phyloP scores from a whole-genome alignment of 225 moss, liverwort and hornwort species.

The Physcomitrium patens region DNA sequence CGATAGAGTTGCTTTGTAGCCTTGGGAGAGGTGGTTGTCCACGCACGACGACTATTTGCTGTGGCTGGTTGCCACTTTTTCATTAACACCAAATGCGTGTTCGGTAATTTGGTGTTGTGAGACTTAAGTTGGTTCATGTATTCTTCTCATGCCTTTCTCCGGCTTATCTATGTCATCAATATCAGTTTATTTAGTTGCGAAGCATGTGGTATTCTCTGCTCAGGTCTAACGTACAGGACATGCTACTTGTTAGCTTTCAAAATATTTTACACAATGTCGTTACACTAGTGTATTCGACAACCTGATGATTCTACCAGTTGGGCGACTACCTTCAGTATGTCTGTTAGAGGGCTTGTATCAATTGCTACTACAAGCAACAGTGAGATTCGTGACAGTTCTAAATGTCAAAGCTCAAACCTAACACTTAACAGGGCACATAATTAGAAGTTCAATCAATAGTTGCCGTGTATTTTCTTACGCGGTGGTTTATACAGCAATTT shows the following conservation, averaged over 20 bases:
- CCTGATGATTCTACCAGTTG: too few species aligned
- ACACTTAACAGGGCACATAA: too few species aligned
- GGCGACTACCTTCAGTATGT: too few species aligned
- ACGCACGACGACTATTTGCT: not conserved
- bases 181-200: not conserved
- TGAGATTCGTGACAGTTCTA: too few species aligned
- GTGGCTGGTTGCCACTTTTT: not conserved
- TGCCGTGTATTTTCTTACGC: too few species aligned
- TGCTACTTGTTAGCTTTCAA: not conserved
- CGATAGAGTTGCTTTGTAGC: not conserved
- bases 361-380: too few species aligned
- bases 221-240: not conserved
- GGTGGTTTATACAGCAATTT: not conserved
- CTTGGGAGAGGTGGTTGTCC: slow-evolving; percentile 24
- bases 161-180: not conserved
- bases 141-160: not conserved
- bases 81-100: not conserved
- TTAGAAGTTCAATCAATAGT: too few species aligned
- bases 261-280: not conserved
- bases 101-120: not conserved
- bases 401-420: too few species aligned
- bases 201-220: not conserved
- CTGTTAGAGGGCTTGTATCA: too few species aligned
- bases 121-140: not conserved
- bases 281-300: too few species aligned